Base-by-base conservation (phyloP, 257 asterid species). In the Nicotiana attenuata region DNA sequence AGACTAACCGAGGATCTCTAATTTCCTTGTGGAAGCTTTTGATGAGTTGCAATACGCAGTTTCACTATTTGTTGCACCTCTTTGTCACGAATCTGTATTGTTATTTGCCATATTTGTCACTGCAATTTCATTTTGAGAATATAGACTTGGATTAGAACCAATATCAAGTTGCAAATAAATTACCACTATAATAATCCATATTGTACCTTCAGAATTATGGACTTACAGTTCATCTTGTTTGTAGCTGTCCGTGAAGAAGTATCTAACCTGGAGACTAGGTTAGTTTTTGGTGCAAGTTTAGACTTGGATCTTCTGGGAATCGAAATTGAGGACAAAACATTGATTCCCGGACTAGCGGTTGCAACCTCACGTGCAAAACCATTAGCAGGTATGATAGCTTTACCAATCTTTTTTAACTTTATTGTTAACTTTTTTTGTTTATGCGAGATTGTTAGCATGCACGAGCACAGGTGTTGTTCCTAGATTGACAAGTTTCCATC, bases 271-370 rank as follows among this genome's bases (percentile, higher is more conserved):
- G 75, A 89, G 85, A 86, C 93, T 29, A 88, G 84, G 77, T 92
- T 88, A 67, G 78, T 91, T 16, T 93, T 94, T 78, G 98, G 98
- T 50, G 92, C 98, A 26, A 89, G 90, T 77, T 84, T 94, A 80
- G 99, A 96, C 87, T 92, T 93, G 91, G 98, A 93, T 85, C 99
- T 96, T 77, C 76, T 96, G 82, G 98, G 99, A 55, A 94, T 96
- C 68, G 98, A 96, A 89, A 90, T 92, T 7, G 90, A 82, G 56
- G 98, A 91, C 1, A 83, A 88, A 50, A 91, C 95, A 16, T 87
- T 96, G 84, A 90, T 96, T 83, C 98, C 99, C 17, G 98, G 99
- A 76, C 93, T 93, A 50, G 92, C 99, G 16, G 99, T 96, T 83
- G 91, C 98, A 80, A 81, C 98, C 69, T 96, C 98, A 10, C 92